Conservation (phyloP, 2,329 filamentous ascomycete genomes). For the Monilinia fructicola region DNA sequence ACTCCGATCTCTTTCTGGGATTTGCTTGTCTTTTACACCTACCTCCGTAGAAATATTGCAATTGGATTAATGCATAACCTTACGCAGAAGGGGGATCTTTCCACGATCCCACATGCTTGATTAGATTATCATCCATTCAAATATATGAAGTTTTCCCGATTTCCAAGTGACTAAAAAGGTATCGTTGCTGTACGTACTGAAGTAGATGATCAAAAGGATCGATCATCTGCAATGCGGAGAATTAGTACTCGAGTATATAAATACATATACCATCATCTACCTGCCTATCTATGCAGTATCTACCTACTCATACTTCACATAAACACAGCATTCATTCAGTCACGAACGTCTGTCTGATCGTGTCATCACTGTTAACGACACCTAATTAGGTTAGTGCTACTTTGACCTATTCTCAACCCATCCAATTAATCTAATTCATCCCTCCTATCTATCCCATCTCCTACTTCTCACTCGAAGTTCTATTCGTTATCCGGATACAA, state of each 20-base stretch:
- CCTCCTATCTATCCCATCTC: too few species aligned
- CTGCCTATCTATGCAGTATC: too few species aligned
- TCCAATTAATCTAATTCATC: neutral
- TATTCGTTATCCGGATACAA: neutral
- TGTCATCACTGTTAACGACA: slow-evolving; percentile 2
- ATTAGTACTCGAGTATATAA: neutral
- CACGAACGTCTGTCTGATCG: neutral
- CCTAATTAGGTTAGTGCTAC: neutral
- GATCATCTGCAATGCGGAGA: slow-evolving; percentile 13
- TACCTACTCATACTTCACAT: neutral
- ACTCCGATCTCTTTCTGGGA: neutral
- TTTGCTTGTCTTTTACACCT: slow-evolving; percentile 7
- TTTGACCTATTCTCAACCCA: neutral
- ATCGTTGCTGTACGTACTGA: neutral
- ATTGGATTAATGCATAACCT: neutral
- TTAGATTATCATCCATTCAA: neutral
- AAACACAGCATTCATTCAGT: slow-evolving; percentile 12
- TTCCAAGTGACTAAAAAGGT: neutral
- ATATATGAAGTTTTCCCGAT: neutral
- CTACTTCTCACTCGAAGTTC: neutral
- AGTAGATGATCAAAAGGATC: too few species aligned
- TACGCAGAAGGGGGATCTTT: neutral
- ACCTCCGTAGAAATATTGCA: neutral
- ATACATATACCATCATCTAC: too few species aligned
- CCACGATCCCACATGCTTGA: neutral